Conservation (phyloP, 345 rosid genomes). For the Citrus australasica region DNA sequence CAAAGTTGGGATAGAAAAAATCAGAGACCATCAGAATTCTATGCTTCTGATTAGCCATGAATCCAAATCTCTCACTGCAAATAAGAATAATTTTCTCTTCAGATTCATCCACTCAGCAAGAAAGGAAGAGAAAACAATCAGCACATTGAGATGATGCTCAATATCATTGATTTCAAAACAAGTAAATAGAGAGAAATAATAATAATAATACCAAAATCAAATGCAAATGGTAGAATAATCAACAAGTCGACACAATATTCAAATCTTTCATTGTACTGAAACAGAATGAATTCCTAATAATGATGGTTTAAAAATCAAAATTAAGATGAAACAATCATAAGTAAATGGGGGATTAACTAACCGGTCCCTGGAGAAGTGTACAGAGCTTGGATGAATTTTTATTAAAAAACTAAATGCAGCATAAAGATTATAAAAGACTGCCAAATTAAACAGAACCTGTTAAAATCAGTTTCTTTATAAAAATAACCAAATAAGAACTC, state of each 20-base stretch:
- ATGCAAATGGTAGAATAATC: neutral
- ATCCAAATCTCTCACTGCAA: slow-evolving; percentile 25
- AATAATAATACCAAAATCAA: neutral
- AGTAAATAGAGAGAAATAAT: neutral
- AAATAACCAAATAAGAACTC: too few relatives aligned
- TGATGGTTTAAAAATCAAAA: neutral
- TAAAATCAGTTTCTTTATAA: too few relatives aligned
- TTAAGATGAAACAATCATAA: neutral
- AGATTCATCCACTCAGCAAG: neutral
- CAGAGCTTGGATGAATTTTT: neutral
- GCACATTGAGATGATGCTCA: neutral
- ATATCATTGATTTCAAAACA: neutral
- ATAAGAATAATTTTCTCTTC: neutral
- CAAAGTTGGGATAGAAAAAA: slow-evolving; percentile 95
- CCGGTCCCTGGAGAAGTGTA: neutral
- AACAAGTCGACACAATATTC: neutral
- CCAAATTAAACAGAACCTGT: too few relatives aligned
- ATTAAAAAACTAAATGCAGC: too few relatives aligned
- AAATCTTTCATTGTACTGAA: neutral
- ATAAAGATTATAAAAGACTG: too few relatives aligned
- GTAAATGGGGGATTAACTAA: neutral
- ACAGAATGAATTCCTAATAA: neutral
- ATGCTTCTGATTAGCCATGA: slow-evolving; percentile 58
- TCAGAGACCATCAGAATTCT: slow-evolving; percentile 91
- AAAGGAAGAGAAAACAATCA: neutral